Conservation (phyloP, 495 filamentous ascomycete genomes). For the Neurospora intermedia region DNA sequence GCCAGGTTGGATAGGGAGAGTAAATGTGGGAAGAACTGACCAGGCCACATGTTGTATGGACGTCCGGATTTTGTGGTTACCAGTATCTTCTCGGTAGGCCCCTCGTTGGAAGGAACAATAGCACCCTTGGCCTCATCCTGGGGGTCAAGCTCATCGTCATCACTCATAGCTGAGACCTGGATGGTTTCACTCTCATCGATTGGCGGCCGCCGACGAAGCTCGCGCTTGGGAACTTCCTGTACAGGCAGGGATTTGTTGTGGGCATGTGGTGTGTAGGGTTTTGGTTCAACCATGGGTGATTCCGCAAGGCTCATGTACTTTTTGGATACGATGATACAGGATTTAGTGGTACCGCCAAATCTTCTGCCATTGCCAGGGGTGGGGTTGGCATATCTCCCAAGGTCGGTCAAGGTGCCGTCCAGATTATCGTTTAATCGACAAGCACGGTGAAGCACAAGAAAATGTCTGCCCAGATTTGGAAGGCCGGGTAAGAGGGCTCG, state of each 20-base stretch:
- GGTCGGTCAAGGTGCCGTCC: conserved; percentile 18
- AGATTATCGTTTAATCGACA: conserved; percentile 16
- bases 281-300: conserved; percentile 5
- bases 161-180: not conserved
- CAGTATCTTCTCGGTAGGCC: not conserved
- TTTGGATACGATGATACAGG: conserved; percentile 10
- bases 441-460: conserved; percentile 12
- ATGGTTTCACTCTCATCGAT: not conserved
- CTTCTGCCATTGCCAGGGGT: not conserved
- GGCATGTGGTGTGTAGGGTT: not conserved
- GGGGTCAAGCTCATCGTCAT: not conserved
- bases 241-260: not conserved
- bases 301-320: conserved; percentile 3
- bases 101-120: not conserved
- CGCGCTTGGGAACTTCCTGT: not conserved
- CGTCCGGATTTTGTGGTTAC: conserved; percentile 9
- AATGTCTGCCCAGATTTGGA: conserved; percentile 15
- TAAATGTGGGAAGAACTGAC: not conserved
- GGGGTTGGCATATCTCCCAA: conserved; percentile 8
- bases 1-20: not conserved
- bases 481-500: conserved; percentile 11
- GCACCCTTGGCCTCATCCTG: not conserved
- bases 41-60: conserved; percentile 10
- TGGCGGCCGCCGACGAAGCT: not conserved
- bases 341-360: conserved; percentile 3